Base-by-base conservation (phyloP, 805 yeast species). In the Yamadazyma sp. region DNA sequence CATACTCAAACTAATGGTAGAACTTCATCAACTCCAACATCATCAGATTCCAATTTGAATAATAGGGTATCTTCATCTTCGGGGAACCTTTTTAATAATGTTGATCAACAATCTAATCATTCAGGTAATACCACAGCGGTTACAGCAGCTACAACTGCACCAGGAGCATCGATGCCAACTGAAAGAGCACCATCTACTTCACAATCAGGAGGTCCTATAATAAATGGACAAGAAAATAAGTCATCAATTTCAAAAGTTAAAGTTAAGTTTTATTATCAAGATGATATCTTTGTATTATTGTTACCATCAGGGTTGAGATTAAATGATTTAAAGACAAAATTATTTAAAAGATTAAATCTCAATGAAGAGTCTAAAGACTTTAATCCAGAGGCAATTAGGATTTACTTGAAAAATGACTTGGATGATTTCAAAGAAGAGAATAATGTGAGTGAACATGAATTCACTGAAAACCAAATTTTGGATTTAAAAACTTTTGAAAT, bases 261-360 rank as follows among this genome's bases (percentile, higher is more conserved):
- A 55, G 75, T 84, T 33, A 85, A 85, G 55, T 82, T 85, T 50
- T 85, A 80, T 54, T 83, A 77, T 50, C 80, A 79, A 39, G 93
- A 83, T 49, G 95, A 85, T 52, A 85, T 85, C 11, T 85, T 84
- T 64, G 93, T 87, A 1, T 66, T 85, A 27, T 57, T 78, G 41
- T 60, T 80, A 24, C 77, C 78, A 21, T 50, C 65, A 10, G 65
- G 62, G 41, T 70, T 73, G 32, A 60, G 74, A 4, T 54, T 75
- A 29, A 62, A 58, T 22, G 82, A 76, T 38, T 51, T 80, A 39
- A 69, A 70, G 43, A 53, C 60, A 19, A 79, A 77, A 50, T 68
- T 80, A 35, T 59, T 60, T 31, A 74, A 75, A 36, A 56, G 85
- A 39, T 53, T 66, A 30, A 53, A 50, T 27, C 66, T 78, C 35